A percentile compares a stretch with the other conserved stretches of the same genome.
These are phyloP conservation scores for Gremmenia infestans DNA, from an alignment of 2,329 filamentous ascomycete genomes.

Conservation along the genomic window DNA sequence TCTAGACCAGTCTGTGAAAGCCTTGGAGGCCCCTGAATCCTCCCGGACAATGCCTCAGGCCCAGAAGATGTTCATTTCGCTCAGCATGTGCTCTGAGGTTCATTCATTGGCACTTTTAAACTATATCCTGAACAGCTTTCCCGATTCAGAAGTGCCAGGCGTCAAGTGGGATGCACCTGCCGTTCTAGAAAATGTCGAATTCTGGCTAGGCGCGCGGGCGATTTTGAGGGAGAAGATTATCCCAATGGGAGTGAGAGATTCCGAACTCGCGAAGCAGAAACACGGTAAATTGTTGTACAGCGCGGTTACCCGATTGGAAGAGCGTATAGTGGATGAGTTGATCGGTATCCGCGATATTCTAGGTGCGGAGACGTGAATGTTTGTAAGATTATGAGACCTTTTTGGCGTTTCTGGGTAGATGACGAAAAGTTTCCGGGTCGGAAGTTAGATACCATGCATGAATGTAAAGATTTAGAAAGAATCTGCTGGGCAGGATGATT, in stretches of 20 bases:
- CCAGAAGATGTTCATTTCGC: constrained; percentile 59
- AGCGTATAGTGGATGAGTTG: not conserved
- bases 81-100: constrained; percentile 69
- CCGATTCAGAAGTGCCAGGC: constrained; percentile 63
- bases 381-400: not conserved
- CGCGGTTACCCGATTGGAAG: not conserved
- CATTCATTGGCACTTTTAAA: constrained; percentile 75
- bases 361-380: not conserved
- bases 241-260: constrained; percentile 67
- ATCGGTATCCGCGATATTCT: not conserved
- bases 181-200: constrained; percentile 78
- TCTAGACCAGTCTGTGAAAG: constrained; percentile 64
- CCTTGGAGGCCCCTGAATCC: constrained; percentile 58
- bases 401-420: no score
- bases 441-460: no score
- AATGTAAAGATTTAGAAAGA: no score
- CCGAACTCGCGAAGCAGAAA: constrained; percentile 49
- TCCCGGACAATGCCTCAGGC: constrained; percentile 46
- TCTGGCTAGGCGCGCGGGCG: constrained; percentile 66
- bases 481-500: no score
- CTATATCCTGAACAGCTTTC: constrained; percentile 63
- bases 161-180: constrained; percentile 69
- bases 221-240: constrained; percentile 68
- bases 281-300: not conserved
- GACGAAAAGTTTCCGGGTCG: no score